Base-by-base conservation (phyloP, 495 filamentous ascomycete genomes). In the Rusavskia elegans region DNA sequence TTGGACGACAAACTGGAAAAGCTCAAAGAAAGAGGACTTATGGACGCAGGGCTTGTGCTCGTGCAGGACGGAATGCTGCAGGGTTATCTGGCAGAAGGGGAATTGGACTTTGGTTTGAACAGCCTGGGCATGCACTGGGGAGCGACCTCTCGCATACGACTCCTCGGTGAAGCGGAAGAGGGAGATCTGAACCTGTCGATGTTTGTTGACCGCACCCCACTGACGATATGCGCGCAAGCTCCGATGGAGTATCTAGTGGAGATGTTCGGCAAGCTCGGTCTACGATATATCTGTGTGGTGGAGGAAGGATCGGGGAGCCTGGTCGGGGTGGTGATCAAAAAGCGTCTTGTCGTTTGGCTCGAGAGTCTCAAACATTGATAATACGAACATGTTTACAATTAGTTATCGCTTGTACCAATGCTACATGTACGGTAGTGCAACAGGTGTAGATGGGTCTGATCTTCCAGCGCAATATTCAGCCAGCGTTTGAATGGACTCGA, bases 171-270 rank as follows among this genome's bases (percentile, higher is more conserved):
- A 16, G 51, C 65, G 14, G 63, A 67, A 8, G 64, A 62, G 21
- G 58, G 56, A 1, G 68, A 69, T 27, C 60, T 72, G 36, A 67
- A 73, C 55, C 50, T 79, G 11, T 61, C 61, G 8, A 61, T 59
- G 4, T 75, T 79, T 56, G 68, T 78, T 11, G 75, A 79, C 57
- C 63, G 72, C 11, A 78, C 73, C 19, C 74, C 74, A 21, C 45
- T 78, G 48, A 70, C 62, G 3, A 61, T 79, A 5, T 70, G 64
- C 53, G 71, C 65, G 2, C 69, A 71, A 49, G 72, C 76, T 42
- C 76, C 76, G 35, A 63, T 78, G 59, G 75, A 79, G 60, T 76
- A 75, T 62, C 70, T 67, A 10, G 70, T 76, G 21, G 74, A 78
- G 65, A 72, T 78, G 68, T 79, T 79, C 68, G 71, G 70, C 14